Percentiles rank a stretch among this genome's conserved stretches.
These are phyloP conservation scores for Gypsophila paniculata DNA, from an alignment of 179 eudicot genomes.

Conservation along the genomic window DNA sequence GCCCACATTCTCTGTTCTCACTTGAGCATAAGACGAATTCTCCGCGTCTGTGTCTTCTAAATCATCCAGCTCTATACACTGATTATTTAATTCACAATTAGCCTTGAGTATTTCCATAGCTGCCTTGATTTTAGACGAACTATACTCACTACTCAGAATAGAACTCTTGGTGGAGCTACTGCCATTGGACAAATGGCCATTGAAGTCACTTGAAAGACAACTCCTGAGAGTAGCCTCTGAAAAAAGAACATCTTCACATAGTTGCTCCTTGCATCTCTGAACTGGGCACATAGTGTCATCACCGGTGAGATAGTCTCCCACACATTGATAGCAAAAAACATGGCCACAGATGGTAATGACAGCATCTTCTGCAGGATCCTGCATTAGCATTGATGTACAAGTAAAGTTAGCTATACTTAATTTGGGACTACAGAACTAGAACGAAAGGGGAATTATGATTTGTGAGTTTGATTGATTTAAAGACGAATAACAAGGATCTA, in stretches of 20 bases:
- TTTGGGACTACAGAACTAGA: constrained; percentile 3
- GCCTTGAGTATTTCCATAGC: constrained; percentile 60
- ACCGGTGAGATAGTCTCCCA: constrained; percentile 64
- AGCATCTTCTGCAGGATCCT: constrained; percentile 99
- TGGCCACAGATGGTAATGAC: constrained; percentile 86
- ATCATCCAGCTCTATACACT: constrained; percentile 36
- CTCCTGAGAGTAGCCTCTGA: constrained; percentile 63
- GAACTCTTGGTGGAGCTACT: constrained; percentile 38
- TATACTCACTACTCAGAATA: constrained; percentile 49
- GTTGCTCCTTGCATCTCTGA: constrained; percentile 66
- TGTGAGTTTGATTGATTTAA: neutral
- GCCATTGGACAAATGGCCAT: constrained; percentile 35
- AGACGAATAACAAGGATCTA: neutral
- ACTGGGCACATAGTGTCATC: constrained; percentile 86
- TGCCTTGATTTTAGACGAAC: constrained; percentile 79
- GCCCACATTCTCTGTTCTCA: constrained; percentile 28
- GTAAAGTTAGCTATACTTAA: constrained; percentile 9
- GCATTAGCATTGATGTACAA: constrained; percentile 24
- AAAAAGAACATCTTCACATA: constrained; percentile 68
- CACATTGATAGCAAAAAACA: constrained; percentile 93
- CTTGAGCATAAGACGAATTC: constrained; percentile 18
- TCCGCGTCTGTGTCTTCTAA: constrained; percentile 19
- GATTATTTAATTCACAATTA: constrained; percentile 39
- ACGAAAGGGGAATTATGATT: neutral
- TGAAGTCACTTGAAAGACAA: constrained; percentile 59